Percentiles rank a stretch among this genome's conserved stretches.
phyloP scores from a whole-genome alignment of 1,284 basidiomycete genomes.

The Ustilago trichophora region DNA sequence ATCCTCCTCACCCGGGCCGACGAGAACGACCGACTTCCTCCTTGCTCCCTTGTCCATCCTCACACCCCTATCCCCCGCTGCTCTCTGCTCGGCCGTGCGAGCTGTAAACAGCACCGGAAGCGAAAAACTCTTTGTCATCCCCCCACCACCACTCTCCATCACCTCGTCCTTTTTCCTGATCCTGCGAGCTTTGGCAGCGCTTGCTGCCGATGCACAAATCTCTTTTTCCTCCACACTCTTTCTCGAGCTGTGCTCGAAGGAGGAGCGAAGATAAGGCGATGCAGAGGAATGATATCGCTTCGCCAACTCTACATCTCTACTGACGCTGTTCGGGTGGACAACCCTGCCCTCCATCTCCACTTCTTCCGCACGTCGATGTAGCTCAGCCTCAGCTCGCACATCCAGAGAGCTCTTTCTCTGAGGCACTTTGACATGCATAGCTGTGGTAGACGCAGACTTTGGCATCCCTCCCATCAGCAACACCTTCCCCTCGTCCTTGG shows the following conservation, averaged over 20 bases:
- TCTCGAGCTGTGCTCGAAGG: no score
- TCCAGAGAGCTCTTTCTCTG: conserved; percentile 31
- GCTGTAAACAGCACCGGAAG: conserved; percentile 27
- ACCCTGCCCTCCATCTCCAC: no score
- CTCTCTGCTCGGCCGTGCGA: conserved; percentile 15
- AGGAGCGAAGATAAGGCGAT: conserved; percentile 1
- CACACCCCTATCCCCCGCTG: conserved; percentile 6
- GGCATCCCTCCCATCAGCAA: conserved; percentile 8
- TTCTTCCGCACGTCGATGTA: background rate
- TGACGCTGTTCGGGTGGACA: conserved; percentile 18
- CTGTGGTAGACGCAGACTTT: conserved; percentile 14
- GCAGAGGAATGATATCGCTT: conserved; percentile 15
- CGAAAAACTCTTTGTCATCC: conserved; percentile 1
- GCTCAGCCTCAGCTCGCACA: conserved; percentile 9
- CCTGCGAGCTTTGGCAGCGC: conserved; percentile 4
- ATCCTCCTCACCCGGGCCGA: no score
- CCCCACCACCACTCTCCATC: background rate
- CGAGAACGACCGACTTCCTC: no score
- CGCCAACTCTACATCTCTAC: background rate
- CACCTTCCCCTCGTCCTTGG: no score
- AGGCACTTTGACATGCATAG: conserved; percentile 13
- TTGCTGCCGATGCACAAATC: no score
- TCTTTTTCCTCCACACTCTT: no score
- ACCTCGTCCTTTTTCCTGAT: background rate
- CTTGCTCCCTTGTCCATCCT: background rate